Base-by-base conservation (phyloP, 2,329 filamentous ascomycete genomes). In the Parascedosporium putredinis region DNA sequence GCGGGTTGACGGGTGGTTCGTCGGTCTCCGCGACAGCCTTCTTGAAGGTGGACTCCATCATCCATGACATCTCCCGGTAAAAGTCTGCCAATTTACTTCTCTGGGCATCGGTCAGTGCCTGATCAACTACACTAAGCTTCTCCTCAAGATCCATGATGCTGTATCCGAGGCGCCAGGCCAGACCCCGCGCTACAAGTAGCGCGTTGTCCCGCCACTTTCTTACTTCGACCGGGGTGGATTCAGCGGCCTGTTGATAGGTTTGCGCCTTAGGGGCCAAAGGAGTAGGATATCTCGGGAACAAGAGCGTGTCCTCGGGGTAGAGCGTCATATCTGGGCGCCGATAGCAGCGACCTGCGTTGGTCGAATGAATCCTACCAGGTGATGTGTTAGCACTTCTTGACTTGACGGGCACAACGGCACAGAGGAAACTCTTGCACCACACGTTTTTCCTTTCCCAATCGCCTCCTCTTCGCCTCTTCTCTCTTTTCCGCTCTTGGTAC, bases 81-180 rank as follows among this genome's bases (percentile, higher is more conserved):
- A 14, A 5, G 12, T 14, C 20, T 14, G n/a, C 14, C 2, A 42
- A 25, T 33, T 57, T n/a, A n/a, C n/a, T n/a, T n/a, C 47, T 14
- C 38, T 51, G 52, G 4, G 50, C 43, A 10, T 44, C 38, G 1
- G 47, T 24, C 10, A 53, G 56, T n/a, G 58, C 55, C 18, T 38
- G 27, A 3, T 33, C 25, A 5, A 51, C 44, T 6, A 54, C 23
- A 23, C 49, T 49, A 27, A 54, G 46, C 34, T 50, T 43, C 3
- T 10, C 23, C 18, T 45, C 49, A 3, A 62, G 53, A 4, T 51
- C 42, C 4, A 40, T 49, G 20, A 64, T 53, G 4, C 66, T 68
- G 42, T 56, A 54, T 23, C 69, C 69, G 51, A 71, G 60, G 34
- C 69, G 67, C 52, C 62, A 70, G 20, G 62, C 66, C 18, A 70